Conservation (phyloP, 2,329 filamentous ascomycete species). For the Exophiala oligosperma region DNA sequence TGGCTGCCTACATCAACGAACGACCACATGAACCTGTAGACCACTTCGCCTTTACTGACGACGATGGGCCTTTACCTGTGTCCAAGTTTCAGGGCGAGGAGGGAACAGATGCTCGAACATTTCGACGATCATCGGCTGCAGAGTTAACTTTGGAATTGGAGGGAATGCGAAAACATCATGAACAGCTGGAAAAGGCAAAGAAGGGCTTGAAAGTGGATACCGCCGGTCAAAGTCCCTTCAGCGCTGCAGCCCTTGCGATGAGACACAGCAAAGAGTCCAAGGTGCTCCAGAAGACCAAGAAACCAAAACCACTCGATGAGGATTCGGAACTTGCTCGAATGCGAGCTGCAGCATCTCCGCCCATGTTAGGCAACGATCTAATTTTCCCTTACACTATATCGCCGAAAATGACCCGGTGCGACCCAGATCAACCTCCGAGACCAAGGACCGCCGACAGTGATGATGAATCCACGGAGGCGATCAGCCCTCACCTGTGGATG, state of each 20-base stretch:
- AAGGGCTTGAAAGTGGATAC: slow-evolving; percentile 40
- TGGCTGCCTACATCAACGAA: slow-evolving; percentile 52
- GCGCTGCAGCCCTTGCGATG: slow-evolving; percentile 33
- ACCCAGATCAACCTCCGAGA: slow-evolving; percentile 66
- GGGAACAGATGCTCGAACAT: slow-evolving; percentile 33
- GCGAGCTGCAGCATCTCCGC: slow-evolving; percentile 66
- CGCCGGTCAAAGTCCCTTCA: slow-evolving; percentile 36
- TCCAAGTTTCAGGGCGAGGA: slow-evolving; percentile 31
- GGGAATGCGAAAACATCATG: slow-evolving; percentile 77
- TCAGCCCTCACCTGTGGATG: slow-evolving; percentile 30
- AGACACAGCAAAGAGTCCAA: slow-evolving; percentile 27
- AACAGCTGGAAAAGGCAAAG: slow-evolving; percentile 58
- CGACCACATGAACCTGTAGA: slow-evolving; percentile 47
- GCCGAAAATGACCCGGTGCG: slow-evolving; percentile 80
- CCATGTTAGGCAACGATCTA: slow-evolving; percentile 84
- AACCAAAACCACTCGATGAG: slow-evolving; percentile 25
- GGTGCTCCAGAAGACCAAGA: slow-evolving; percentile 19
- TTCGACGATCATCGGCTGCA: slow-evolving; percentile 44
- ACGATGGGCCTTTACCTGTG: slow-evolving; percentile 32
- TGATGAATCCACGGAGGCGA: slow-evolving; percentile 55
- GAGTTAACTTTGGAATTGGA: slow-evolving; percentile 70
- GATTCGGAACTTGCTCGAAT: slow-evolving; percentile 50
- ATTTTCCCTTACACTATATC: slow-evolving; percentile 79
- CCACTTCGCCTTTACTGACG: slow-evolving; percentile 46
- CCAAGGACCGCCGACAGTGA: slow-evolving; percentile 51